Conservation (phyloP, 2,329 filamentous ascomycete species). For the Raffaelea deltoideospora region DNA sequence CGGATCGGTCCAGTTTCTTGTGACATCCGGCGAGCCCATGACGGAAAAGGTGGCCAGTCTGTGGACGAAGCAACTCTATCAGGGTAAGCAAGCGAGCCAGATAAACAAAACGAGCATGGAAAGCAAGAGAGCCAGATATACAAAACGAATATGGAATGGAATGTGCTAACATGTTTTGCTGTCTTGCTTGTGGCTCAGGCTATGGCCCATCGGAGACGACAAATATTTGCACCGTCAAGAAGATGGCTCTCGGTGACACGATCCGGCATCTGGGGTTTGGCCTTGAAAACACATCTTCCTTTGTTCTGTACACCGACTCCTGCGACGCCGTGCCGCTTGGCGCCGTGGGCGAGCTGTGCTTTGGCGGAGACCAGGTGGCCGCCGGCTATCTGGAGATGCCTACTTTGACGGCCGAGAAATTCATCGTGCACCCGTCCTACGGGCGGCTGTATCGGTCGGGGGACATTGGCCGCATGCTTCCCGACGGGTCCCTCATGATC, state of each 20-base stretch:
- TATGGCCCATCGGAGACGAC: slow-evolving; percentile 81
- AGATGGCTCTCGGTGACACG: slow-evolving; percentile 39
- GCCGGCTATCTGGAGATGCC: slow-evolving; percentile 57
- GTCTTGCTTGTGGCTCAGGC: slow-evolving; percentile 12
- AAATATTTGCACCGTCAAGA: slow-evolving; percentile 69
- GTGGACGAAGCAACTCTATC: slow-evolving; percentile 59
- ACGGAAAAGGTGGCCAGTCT: slow-evolving; percentile 52
- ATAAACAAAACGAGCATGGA: too few relatives aligned
- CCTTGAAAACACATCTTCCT: slow-evolving; percentile 60
- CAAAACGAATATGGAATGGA: too few relatives aligned
- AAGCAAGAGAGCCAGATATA: too few relatives aligned
- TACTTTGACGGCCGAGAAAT: slow-evolving; percentile 46
- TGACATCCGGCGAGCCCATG: slow-evolving; percentile 70
- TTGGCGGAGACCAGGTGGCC: slow-evolving; percentile 71
- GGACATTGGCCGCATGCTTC: slow-evolving; percentile 65
- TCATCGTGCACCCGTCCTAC: slow-evolving; percentile 51
- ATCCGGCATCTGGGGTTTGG: slow-evolving; percentile 64
- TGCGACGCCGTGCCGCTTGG: slow-evolving; percentile 48
- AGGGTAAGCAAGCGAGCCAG: slow-evolving; percentile 33
- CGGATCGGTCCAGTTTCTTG: slow-evolving; percentile 57
- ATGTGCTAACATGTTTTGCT: too few relatives aligned
- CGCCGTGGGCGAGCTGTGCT: slow-evolving; percentile 69
- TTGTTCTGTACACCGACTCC: slow-evolving; percentile 37
- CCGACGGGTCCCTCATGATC: slow-evolving; percentile 61
- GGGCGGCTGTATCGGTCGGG: slow-evolving; percentile 72